A percentile compares a stretch with the other conserved stretches of the same genome.
These are phyloP conservation scores for Leccinum subgranulosum DNA, from an alignment of 768 basidiomycete genomes.

Conservation along the genomic window DNA sequence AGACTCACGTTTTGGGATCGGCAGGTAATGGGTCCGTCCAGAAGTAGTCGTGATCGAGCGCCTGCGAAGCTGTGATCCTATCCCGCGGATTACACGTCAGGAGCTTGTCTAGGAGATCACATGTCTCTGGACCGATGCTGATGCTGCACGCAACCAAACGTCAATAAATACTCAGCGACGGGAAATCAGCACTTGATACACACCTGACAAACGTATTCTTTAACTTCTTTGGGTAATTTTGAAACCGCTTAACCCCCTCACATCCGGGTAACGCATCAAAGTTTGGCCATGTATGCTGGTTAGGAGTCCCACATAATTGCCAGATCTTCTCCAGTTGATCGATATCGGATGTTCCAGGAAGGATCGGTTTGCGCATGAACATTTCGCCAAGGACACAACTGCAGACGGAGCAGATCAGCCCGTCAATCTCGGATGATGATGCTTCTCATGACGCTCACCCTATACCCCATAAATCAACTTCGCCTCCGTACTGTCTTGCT, in stretches of 20 bases:
- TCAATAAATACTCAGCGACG: conserved; percentile 3
- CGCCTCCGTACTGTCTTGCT: conserved; percentile 84
- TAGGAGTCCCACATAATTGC: conserved; percentile 84
- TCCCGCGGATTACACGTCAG: conserved; percentile 80
- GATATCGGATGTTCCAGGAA: conserved; percentile 85
- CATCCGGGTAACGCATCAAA: conserved; percentile 73
- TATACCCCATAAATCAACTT: conserved; percentile 97
- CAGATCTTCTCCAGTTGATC: conserved; percentile 92
- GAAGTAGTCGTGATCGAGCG: conserved; percentile 92
- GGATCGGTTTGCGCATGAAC: conserved; percentile 83
- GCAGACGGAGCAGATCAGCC: conserved; percentile 2
- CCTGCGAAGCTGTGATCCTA: conserved; percentile 80
- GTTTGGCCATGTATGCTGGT: conserved; percentile 78
- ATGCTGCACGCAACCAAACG: conserved; percentile 11
- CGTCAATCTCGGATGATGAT: neutral
- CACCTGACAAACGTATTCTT: conserved; percentile 59
- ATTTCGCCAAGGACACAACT: conserved; percentile 98
- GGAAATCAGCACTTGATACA: conserved; percentile 22
- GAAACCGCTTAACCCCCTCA: conserved; percentile 71
- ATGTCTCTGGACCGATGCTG: conserved; percentile 70
- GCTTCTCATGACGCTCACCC: conserved; percentile 52
- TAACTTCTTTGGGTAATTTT: conserved; percentile 50
- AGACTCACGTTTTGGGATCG: conserved; percentile 71
- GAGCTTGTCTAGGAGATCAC: conserved; percentile 79
- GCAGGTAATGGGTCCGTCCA: conserved; percentile 89